These are phyloP conservation scores for Aspergillus saccharolyticus DNA, from an alignment of 495 filamentous ascomycete species.

Conservation along the genomic window DNA sequence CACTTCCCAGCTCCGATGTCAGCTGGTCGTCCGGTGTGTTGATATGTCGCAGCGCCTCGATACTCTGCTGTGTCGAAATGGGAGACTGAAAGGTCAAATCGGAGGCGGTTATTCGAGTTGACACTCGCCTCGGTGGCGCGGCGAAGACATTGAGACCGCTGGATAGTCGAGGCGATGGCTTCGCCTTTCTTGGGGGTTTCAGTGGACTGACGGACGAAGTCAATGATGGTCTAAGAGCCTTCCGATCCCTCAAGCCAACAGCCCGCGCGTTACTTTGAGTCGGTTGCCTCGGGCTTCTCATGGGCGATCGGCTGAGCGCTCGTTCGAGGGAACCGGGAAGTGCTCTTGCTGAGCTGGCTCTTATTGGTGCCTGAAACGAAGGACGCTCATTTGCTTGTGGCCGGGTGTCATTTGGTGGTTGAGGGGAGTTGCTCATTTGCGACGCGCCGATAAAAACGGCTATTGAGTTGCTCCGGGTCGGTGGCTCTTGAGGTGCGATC, in stretches of 20 bases:
- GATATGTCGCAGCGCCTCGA: conserved; percentile 9
- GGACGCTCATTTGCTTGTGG: conserved; percentile 34
- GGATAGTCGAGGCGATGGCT: conserved; percentile 30
- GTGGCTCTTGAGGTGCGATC: conserved; percentile 60
- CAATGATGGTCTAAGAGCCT: conserved; percentile 36
- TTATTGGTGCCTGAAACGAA: conserved; percentile 63
- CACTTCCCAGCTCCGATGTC: conserved; percentile 35
- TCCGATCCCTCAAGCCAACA: conserved; percentile 33
- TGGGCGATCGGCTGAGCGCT: conserved; percentile 35
- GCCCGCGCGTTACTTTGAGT: conserved; percentile 21
- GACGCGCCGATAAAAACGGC: conserved; percentile 25
- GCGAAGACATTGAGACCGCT: conserved; percentile 38
- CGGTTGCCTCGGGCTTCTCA: conserved; percentile 18
- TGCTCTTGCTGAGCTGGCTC: conserved; percentile 57
- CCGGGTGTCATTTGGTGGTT: conserved; percentile 22
- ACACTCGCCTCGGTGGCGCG: conserved; percentile 37
- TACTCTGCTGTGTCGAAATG: conserved; percentile 26
- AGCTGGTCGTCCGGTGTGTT: conserved; percentile 40
- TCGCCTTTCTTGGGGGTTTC: conserved; percentile 13
- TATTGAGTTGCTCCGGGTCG: conserved; percentile 25
- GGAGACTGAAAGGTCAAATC: conserved; percentile 43
- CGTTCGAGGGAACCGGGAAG: conserved; percentile 55
- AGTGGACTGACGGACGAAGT: conserved; percentile 34
- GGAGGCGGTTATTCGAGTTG: conserved; percentile 37
- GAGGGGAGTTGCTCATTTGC: conserved; percentile 24